These are phyloP conservation scores for Osmanthus fragrans DNA, from an alignment of 257 asterid genomes.

Conservation along the genomic window DNA sequence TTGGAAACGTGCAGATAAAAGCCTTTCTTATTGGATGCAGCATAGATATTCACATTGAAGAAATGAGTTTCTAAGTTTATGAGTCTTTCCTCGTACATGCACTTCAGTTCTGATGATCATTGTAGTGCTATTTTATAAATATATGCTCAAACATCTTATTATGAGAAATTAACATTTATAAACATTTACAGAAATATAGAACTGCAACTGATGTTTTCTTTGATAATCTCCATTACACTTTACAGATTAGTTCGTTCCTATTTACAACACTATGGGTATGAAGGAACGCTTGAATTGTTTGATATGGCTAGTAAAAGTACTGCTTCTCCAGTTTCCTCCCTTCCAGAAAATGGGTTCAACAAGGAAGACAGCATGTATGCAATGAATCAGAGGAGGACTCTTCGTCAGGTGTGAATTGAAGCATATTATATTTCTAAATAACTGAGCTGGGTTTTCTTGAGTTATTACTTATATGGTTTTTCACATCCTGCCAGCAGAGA, in stretches of 20 bases:
- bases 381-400: slow-evolving; percentile 60
- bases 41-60: neutral
- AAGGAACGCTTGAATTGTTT: slow-evolving; percentile 70
- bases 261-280: slow-evolving; percentile 91
- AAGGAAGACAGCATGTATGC: slow-evolving; percentile 55
- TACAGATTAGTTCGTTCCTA: slow-evolving; percentile 83
- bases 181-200: neutral
- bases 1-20: neutral
- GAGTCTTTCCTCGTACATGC: slow-evolving; percentile 15
- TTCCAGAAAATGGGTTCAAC: slow-evolving; percentile 52
- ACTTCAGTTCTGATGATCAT: neutral
- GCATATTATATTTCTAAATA: slow-evolving; percentile 15
- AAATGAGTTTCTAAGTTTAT: slow-evolving; percentile 10
- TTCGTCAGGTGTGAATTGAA: slow-evolving; percentile 75
- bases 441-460: neutral
- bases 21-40: neutral
- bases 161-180: slow-evolving; percentile 8
- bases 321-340: slow-evolving; percentile 64
- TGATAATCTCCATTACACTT: slow-evolving; percentile 19
- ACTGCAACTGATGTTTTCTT: slow-evolving; percentile 13
- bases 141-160: slow-evolving; percentile 1
- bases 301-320: slow-evolving; percentile 69
- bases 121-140: neutral
- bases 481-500: neutral
- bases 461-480: neutral